phyloP scores from a whole-genome alignment of 179 eudicot species.

The Camellia oleifera region DNA sequence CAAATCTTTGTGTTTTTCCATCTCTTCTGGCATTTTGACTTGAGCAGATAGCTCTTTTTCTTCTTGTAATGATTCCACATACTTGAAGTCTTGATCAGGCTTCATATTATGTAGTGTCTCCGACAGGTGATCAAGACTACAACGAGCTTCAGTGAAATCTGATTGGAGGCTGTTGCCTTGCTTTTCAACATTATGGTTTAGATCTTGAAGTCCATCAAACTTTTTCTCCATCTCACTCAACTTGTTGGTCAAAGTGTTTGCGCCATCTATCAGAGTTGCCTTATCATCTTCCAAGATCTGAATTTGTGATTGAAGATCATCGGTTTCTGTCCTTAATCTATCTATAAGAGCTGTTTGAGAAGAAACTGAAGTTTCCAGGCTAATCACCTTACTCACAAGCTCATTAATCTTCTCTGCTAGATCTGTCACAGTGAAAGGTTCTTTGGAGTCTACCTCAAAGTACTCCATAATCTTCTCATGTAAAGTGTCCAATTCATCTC shows the following conservation, averaged over 20 bases:
- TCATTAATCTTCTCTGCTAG: conserved; percentile 83
- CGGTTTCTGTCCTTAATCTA: conserved; percentile 54
- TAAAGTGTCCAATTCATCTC: conserved; percentile 32
- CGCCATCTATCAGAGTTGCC: conserved; percentile 47
- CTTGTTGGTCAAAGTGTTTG: conserved; percentile 34
- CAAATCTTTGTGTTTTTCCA: conserved; percentile 9
- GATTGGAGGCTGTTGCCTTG: conserved; percentile 42
- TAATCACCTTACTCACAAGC: conserved; percentile 78
- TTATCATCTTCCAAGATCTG: conserved; percentile 68
- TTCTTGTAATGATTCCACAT: conserved; percentile 18
- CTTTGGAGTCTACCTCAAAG: conserved; percentile 37
- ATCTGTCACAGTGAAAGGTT: conserved; percentile 46
- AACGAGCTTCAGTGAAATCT: conserved; percentile 46
- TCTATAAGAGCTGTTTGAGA: conserved; percentile 78
- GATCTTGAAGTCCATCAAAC: conserved; percentile 45
- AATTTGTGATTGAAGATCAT: conserved; percentile 63
- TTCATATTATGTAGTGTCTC: conserved; percentile 40
- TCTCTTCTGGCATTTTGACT: conserved; percentile 1
- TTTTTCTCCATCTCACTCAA: conserved; percentile 60
- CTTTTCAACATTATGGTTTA: conserved; percentile 42
- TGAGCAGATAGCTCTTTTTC: neutral
- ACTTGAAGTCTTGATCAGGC: conserved; percentile 53
- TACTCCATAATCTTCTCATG: conserved; percentile 49
- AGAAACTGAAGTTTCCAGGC: conserved; percentile 63
- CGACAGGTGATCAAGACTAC: conserved; percentile 46